Evolutionary conservation across 2,329 filamentous ascomycete genomes (phyloP).

Genomic region (Pyrenochaeta sp.): DNA sequence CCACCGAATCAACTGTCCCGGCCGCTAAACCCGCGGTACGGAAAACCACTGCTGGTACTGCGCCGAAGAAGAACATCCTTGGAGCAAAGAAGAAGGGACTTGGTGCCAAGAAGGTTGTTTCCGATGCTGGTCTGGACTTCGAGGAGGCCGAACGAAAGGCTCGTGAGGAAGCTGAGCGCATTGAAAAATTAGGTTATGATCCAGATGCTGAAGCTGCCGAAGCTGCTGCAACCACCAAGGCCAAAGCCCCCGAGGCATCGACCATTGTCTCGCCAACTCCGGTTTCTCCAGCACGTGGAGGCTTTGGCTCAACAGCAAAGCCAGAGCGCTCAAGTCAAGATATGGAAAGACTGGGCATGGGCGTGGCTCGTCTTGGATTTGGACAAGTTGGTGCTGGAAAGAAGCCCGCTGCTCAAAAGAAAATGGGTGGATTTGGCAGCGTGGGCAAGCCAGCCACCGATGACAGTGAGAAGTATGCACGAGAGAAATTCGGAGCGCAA

Average conservation of each 20-base stretch:
- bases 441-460: conserved; percentile 74
- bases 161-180: conserved; percentile 95
- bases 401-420: conserved; percentile 68
- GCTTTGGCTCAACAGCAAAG: conserved; percentile 67
- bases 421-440: conserved; percentile 88
- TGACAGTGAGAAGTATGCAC: conserved; percentile 83
- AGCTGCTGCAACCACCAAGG: conserved; percentile 34
- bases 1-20: conserved; percentile 61
- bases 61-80: conserved; percentile 84
- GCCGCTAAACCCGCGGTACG: conserved; percentile 77
- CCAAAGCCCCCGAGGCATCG: conserved; percentile 58
- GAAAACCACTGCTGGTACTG: conserved; percentile 70
- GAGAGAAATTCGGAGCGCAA: conserved; percentile 86
- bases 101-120: conserved; percentile 76
- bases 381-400: conserved; percentile 75
- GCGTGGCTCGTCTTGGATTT: conserved; percentile 83
- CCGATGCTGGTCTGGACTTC: conserved; percentile 79
- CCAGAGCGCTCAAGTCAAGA: conserved; percentile 71
- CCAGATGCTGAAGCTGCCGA: conserved; percentile 76
- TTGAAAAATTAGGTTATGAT: conserved; percentile 94
- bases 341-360: conserved; percentile 89
- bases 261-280: conserved; percentile 79
- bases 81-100: conserved; percentile 72
- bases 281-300: conserved; percentile 68
- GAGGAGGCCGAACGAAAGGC: conserved; percentile 97